Evolutionary conservation across 345 rosid species (phyloP).

Genomic region (Hibiscus syriacus): DNA sequence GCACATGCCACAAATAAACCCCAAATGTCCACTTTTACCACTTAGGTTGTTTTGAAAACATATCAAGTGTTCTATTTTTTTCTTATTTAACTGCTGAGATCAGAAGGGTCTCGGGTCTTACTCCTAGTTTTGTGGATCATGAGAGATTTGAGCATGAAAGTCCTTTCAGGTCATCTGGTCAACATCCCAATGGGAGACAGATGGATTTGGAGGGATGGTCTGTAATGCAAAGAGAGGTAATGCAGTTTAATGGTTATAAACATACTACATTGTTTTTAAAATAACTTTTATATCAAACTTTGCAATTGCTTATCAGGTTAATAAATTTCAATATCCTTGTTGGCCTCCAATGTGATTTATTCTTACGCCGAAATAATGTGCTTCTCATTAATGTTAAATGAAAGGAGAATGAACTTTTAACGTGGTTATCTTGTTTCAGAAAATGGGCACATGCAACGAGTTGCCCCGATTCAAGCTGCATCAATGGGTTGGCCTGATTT

Average conservation of each 20-base stretch:
- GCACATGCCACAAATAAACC: not conserved
- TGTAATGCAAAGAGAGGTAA: conserved; percentile 45
- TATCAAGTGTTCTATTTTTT: conserved; percentile 7
- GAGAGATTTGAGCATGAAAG: no score
- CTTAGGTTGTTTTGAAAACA: not conserved
- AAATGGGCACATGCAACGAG: not conserved
- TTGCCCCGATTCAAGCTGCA: not conserved
- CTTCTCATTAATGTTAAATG: not conserved
- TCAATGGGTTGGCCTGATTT: not conserved
- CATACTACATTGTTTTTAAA: no score
- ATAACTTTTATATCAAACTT: no score
- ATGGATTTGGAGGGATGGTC: conserved; percentile 63
- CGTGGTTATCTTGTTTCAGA: not conserved
- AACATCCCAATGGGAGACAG: conserved; percentile 51
- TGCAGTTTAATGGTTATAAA: not conserved
- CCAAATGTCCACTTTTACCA: not conserved
- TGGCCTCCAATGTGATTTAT: not conserved
- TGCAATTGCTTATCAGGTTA: not conserved
- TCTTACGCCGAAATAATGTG: not conserved
- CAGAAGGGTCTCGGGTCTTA: conserved; percentile 45
- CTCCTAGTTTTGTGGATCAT: conserved; percentile 44
- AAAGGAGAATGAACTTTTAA: not conserved
- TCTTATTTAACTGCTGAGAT: conserved; percentile 49
- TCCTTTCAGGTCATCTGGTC: conserved; percentile 36
- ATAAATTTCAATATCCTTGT: not conserved